Percentiles rank a stretch among this genome's conserved stretches.
These are phyloP conservation scores for Limonium bicolor DNA, from an alignment of 148 eudicot species.

Conservation along the genomic window DNA sequence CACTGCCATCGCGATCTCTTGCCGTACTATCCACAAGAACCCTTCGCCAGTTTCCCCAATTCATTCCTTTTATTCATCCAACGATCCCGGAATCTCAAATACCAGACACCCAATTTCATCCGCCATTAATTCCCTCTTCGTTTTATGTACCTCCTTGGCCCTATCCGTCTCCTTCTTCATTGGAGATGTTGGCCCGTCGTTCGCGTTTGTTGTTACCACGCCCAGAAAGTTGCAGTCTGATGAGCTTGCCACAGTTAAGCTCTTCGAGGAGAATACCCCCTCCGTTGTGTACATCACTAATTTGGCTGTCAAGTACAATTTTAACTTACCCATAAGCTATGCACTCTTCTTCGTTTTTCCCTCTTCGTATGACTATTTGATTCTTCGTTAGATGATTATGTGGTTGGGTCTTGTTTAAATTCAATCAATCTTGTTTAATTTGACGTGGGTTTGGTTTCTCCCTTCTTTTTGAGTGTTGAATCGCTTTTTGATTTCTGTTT, in stretches of 20 bases:
- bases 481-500: no score
- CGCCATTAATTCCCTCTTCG: conserved; percentile 27
- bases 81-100: not conserved
- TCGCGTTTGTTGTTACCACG: conserved; percentile 54
- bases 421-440: no score
- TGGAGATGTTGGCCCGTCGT: conserved; percentile 33
- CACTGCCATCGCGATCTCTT: not conserved
- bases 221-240: conserved; percentile 66
- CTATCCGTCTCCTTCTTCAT: conserved; percentile 37
- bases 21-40: no score
- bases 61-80: not conserved
- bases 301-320: conserved; percentile 56
- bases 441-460: not conserved
- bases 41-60: not conserved
- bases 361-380: no score
- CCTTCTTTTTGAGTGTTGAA: not conserved
- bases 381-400: not conserved
- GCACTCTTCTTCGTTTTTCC: no score
- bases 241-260: conserved; percentile 82
- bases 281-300: conserved; percentile 91
- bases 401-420: not conserved
- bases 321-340: no score
- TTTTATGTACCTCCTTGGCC: conserved; percentile 51
- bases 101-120: not conserved
- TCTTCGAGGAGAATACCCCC: conserved; percentile 84